Percentiles rank a stretch among this genome's conserved stretches.
Conservation (phyloP, 106 monocot genomes). For the Platanthera zijinensis region DNA sequence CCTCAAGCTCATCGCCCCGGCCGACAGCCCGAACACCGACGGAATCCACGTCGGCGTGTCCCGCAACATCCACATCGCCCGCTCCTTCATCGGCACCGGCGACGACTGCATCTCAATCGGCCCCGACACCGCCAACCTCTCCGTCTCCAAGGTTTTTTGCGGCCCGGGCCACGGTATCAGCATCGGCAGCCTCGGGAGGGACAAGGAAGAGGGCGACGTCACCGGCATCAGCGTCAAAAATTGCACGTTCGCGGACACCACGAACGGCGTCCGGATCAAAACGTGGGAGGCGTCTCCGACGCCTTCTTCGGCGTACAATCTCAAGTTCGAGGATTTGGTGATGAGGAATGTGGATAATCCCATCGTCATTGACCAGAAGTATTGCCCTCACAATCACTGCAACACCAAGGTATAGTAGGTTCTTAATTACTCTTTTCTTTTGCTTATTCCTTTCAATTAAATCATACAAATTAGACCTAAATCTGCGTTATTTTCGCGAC, state of each 20-base stretch:
- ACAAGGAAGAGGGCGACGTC: slow-evolving; percentile 21
- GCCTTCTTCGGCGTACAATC: not conserved
- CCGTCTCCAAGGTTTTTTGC: slow-evolving; percentile 19
- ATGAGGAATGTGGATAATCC: slow-evolving; percentile 43
- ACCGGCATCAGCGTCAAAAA: slow-evolving; percentile 20
- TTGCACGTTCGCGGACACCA: slow-evolving; percentile 24
- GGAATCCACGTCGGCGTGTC: slow-evolving; percentile 34
- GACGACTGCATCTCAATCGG: slow-evolving; percentile 60
- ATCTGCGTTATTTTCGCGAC: too few relatives aligned
- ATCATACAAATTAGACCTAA: too few relatives aligned
- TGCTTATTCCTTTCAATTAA: too few relatives aligned
- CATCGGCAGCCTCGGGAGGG: slow-evolving; percentile 39
- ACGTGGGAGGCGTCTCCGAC: slow-evolving; percentile 25
- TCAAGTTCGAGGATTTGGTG: slow-evolving; percentile 29
- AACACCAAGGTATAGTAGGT: slow-evolving; percentile 4
- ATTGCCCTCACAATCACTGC: slow-evolving; percentile 33
- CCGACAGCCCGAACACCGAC: slow-evolving; percentile 53
- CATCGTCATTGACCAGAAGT: slow-evolving; percentile 49
- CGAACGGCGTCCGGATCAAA: slow-evolving; percentile 45
- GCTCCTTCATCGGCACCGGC: slow-evolving; percentile 30
- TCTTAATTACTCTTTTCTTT: too few relatives aligned
- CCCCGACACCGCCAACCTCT: slow-evolving; percentile 15
- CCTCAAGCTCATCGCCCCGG: slow-evolving; percentile 31
- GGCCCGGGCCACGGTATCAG: slow-evolving; percentile 57
- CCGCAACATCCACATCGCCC: slow-evolving; percentile 10